Evolutionary conservation across 163 green algal species (phyloP).

Genomic region (Scenedesmus sp.): DNA sequence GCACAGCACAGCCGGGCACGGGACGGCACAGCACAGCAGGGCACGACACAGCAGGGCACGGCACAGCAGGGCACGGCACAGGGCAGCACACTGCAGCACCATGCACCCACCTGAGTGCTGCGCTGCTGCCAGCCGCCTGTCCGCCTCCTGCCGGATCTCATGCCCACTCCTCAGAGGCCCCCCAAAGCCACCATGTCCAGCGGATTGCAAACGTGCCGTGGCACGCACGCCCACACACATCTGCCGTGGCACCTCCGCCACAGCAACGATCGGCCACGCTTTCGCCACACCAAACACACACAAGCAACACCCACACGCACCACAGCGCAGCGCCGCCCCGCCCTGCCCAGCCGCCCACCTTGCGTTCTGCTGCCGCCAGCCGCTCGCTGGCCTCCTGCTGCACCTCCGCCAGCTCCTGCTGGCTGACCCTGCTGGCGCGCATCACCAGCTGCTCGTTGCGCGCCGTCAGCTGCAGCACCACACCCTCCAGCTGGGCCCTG

Average conservation of each 20-base stretch:
- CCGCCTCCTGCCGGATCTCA: slow-evolving; percentile 70
- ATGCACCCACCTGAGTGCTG: slow-evolving; percentile 81
- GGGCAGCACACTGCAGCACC: not conserved
- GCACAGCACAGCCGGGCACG: too few relatives aligned
- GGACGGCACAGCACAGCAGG: too few relatives aligned
- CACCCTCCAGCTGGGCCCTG: not conserved
- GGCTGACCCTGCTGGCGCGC: slow-evolving; percentile 52
- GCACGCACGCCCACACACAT: not conserved
- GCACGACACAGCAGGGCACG: too few relatives aligned
- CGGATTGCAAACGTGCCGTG: not conserved
- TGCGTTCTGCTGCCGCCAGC: slow-evolving; percentile 84
- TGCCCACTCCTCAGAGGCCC: slow-evolving; percentile 48
- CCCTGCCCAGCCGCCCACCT: slow-evolving; percentile 73
- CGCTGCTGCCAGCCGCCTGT: slow-evolving; percentile 79
- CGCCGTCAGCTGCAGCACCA: slow-evolving; percentile 55
- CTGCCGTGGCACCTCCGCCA: too few relatives aligned
- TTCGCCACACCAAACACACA: not conserved
- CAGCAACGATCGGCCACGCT: not conserved
- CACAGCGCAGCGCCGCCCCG: not conserved
- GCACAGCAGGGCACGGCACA: too few relatives aligned
- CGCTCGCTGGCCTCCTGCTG: slow-evolving; percentile 77
- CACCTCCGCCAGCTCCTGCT: slow-evolving; percentile 50
- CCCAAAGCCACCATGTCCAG: not conserved
- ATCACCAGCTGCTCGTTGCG: slow-evolving; percentile 85
- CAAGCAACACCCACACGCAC: not conserved